Percentiles rank a stretch among this genome's conserved stretches.
phyloP scores from a whole-genome alignment of 148 eudicot species.

The Nepenthes mirabilis region DNA sequence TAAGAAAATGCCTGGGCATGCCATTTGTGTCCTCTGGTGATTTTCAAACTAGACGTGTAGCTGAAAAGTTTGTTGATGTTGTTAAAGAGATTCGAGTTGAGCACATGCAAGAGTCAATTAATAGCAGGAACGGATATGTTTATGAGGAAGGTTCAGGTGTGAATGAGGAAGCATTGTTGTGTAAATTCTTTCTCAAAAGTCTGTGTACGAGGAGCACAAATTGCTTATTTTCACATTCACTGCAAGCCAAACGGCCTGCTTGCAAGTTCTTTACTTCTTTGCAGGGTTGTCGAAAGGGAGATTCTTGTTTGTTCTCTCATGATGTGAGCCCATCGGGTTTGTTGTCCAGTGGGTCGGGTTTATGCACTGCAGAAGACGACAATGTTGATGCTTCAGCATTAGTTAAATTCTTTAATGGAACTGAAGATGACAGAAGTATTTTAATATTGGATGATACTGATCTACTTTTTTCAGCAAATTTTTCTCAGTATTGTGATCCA shows the following conservation, averaged over 20 bases:
- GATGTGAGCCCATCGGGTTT: constrained; percentile 23
- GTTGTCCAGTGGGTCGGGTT: constrained; percentile 16
- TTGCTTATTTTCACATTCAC: constrained; percentile 67
- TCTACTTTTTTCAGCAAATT: constrained; percentile 41
- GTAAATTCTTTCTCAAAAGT: constrained; percentile 60
- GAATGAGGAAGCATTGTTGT: constrained; percentile 33
- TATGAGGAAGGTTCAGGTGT: constrained; percentile 10
- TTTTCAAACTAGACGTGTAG: constrained; percentile 35
- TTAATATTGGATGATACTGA: constrained; percentile 56
- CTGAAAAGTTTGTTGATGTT: constrained; percentile 41
- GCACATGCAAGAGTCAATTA: constrained; percentile 24
- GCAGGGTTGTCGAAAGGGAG: constrained; percentile 88
- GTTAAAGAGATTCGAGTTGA: constrained; percentile 76
- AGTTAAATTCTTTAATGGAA: constrained; percentile 31
- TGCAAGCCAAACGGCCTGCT: constrained; percentile 42
- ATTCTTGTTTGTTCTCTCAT: constrained; percentile 58
- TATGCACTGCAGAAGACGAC: constrained; percentile 47
- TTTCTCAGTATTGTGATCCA: constrained; percentile 39
- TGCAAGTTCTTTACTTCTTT: constrained; percentile 75
- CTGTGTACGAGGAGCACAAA: constrained; percentile 67
- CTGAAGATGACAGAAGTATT: constrained; percentile 31
- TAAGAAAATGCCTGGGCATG: constrained; percentile 34
- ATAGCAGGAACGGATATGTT: constrained; percentile 11
- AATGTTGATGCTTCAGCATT: constrained; percentile 28
- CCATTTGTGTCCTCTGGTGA: constrained; percentile 53